These are phyloP conservation scores for Sugiyamaella mastotermitis DNA, from an alignment of 805 yeast species.

Conservation along the genomic window DNA sequence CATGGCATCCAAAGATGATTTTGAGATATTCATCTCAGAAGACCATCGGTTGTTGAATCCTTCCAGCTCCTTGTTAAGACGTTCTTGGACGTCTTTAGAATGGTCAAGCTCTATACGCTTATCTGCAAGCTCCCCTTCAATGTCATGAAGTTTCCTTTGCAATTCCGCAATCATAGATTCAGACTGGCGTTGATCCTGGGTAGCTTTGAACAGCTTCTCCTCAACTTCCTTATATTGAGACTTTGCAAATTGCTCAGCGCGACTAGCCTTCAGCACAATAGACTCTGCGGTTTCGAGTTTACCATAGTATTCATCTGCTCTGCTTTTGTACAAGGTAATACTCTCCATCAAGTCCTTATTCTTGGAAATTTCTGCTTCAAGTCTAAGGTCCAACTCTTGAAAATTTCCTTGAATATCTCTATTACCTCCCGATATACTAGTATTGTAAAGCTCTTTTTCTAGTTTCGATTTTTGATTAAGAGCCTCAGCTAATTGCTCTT, in stretches of 20 bases:
- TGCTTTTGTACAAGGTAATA: slow-evolving; percentile 54
- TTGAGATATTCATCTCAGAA: slow-evolving; percentile 62
- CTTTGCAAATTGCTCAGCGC: slow-evolving; percentile 51
- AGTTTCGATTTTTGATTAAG: slow-evolving; percentile 20
- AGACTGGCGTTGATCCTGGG: slow-evolving; percentile 45
- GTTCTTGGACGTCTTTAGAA: slow-evolving; percentile 40
- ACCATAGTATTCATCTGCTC: slow-evolving; percentile 68
- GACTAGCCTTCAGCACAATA: slow-evolving; percentile 55
- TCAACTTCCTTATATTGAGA: slow-evolving; percentile 50
- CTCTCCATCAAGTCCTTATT: slow-evolving; percentile 49
- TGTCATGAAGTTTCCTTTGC: slow-evolving; percentile 42
- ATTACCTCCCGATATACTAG: background rate
- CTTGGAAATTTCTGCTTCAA: slow-evolving; percentile 52
- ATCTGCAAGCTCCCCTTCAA: slow-evolving; percentile 53
- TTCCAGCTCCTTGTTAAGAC: slow-evolving; percentile 50
- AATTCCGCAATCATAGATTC: slow-evolving; percentile 50
- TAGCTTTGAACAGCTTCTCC: slow-evolving; percentile 40
- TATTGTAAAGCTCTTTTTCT: slow-evolving; percentile 11
- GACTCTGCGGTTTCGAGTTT: slow-evolving; percentile 77
- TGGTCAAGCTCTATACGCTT: slow-evolving; percentile 50
- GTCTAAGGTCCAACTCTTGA: slow-evolving; percentile 45
- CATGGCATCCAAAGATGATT: slow-evolving; percentile 39
- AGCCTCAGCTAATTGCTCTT: slow-evolving; percentile 21
- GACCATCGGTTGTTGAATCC: slow-evolving; percentile 52
- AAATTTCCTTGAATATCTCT: slow-evolving; percentile 3